These are phyloP conservation scores for Fusarium ambrosium DNA, from an alignment of 2,329 filamentous ascomycete species.

Conservation along the genomic window DNA sequence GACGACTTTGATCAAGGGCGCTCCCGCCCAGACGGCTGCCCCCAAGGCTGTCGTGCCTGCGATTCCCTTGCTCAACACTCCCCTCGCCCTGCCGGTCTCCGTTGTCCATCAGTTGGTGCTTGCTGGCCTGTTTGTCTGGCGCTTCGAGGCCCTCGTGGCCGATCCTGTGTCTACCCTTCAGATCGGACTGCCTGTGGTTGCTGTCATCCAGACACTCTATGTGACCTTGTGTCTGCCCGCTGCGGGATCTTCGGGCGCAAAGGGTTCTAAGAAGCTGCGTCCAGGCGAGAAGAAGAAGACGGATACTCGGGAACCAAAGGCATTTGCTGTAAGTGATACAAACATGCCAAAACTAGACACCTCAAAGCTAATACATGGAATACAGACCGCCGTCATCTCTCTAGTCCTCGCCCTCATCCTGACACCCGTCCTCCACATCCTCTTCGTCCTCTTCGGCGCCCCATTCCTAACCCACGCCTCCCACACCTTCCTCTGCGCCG, in stretches of 20 bases:
- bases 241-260: slow-evolving; percentile 62
- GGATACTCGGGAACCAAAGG: slow-evolving; percentile 59
- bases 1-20: slow-evolving; percentile 48
- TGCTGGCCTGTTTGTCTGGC: slow-evolving; percentile 71
- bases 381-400: slow-evolving; percentile 61
- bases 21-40: slow-evolving; percentile 48
- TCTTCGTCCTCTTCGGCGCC: slow-evolving; percentile 90
- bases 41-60: slow-evolving; percentile 51
- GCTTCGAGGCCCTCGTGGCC: slow-evolving; percentile 76
- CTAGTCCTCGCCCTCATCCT: slow-evolving; percentile 76
- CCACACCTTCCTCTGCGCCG: slow-evolving; percentile 84
- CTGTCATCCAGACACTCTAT: slow-evolving; percentile 74
- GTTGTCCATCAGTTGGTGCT: slow-evolving; percentile 78
- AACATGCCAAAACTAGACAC: neutral
- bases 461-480: slow-evolving; percentile 84
- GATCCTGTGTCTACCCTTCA: slow-evolving; percentile 77
- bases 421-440: slow-evolving; percentile 71
- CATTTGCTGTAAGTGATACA: slow-evolving; percentile 59
- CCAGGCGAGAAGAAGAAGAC: slow-evolving; percentile 68
- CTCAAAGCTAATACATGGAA: slow-evolving; percentile 19
- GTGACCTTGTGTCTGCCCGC: slow-evolving; percentile 74
- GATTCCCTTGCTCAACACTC: slow-evolving; percentile 54
- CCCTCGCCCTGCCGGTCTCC: slow-evolving; percentile 65
- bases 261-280: slow-evolving; percentile 63
- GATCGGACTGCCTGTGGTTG: slow-evolving; percentile 72